These are phyloP conservation scores for Kodamaea alishanica DNA, from an alignment of 1,139 yeast genomes.

Conservation along the genomic window DNA sequence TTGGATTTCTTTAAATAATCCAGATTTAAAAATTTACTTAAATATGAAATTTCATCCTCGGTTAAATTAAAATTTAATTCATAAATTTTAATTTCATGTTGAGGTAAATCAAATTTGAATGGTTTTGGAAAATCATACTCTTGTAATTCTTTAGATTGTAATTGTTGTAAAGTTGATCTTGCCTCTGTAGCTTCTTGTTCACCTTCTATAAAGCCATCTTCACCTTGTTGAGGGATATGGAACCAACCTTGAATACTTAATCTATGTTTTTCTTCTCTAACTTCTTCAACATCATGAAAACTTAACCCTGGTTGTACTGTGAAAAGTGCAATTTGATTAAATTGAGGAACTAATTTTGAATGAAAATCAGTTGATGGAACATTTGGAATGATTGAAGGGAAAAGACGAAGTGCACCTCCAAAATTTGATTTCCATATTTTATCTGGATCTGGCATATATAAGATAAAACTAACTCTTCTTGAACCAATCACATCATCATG, in stretches of 20 bases:
- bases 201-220: conserved; percentile 75
- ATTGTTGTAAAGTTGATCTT: conserved; percentile 72
- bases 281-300: conserved; percentile 98
- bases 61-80: conserved; percentile 16
- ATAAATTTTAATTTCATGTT: conserved; percentile 25
- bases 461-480: conserved; percentile 85
- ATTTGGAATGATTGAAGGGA: conserved; percentile 82
- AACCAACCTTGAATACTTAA: conserved; percentile 98
- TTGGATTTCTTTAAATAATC: conserved; percentile 45
- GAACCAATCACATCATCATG: conserved; percentile 98
- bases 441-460: conserved; percentile 91
- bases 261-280: conserved; percentile 82
- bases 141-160: conserved; percentile 71
- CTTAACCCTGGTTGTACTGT: conserved; percentile 94
- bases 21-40: conserved; percentile 54
- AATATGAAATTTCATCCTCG: conserved; percentile 41
- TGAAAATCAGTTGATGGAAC: conserved; percentile 80
- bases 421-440: conserved; percentile 79
- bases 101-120: conserved; percentile 31
- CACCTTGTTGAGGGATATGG: conserved; percentile 93
- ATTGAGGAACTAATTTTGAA: conserved; percentile 77
- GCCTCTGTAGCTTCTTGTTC: conserved; percentile 77
- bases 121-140: conserved; percentile 81
- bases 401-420: conserved; percentile 89
- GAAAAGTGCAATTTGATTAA: conserved; percentile 94